Evolutionary conservation across 352 stramenopile genomes (phyloP).

Genomic region (Phytophthora europaea): DNA sequence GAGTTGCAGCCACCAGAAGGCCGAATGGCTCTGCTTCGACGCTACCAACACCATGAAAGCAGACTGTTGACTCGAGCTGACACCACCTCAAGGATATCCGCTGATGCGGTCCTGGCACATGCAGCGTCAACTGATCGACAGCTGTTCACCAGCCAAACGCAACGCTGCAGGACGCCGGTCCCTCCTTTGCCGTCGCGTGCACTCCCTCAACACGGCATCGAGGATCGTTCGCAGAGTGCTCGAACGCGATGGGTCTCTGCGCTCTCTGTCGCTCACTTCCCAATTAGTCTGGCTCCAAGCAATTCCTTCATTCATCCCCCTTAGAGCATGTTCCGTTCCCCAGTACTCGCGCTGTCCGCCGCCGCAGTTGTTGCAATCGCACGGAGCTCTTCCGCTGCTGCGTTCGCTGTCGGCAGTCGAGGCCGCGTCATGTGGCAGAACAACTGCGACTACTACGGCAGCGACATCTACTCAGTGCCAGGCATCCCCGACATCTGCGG

Average conservation of each 20-base stretch:
- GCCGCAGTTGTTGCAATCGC: constrained; percentile 3
- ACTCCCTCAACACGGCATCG: constrained; percentile 11
- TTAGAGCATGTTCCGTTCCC: constrained; percentile 29
- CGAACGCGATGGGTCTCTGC: constrained; percentile 20
- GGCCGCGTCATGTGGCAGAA: constrained; percentile 56
- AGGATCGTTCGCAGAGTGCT: constrained; percentile 4
- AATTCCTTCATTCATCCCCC: neutral
- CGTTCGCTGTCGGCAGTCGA: constrained; percentile 45
- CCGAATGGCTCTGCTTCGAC: neutral
- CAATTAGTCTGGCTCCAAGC: constrained; percentile 27
- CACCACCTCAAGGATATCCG: constrained; percentile 23
- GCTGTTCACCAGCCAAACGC: constrained; percentile 17
- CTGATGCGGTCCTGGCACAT: constrained; percentile 13
- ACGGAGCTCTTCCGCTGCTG: constrained; percentile 7
- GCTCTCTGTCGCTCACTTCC: constrained; percentile 26
- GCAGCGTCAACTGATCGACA: constrained; percentile 28
- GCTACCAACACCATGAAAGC: neutral
- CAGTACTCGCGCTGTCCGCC: constrained; percentile 21
- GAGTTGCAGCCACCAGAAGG: constrained; percentile 15
- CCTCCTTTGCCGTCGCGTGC: constrained; percentile 21
- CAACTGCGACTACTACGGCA: constrained; percentile 56
- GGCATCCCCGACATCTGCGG: constrained; percentile 50
- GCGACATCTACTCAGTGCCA: constrained; percentile 32
- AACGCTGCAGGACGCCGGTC: constrained; percentile 7
- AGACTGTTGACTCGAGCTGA: constrained; percentile 6